These are phyloP conservation scores for Saprolegnia diclina DNA, from an alignment of 352 stramenopile species.

Conservation along the genomic window DNA sequence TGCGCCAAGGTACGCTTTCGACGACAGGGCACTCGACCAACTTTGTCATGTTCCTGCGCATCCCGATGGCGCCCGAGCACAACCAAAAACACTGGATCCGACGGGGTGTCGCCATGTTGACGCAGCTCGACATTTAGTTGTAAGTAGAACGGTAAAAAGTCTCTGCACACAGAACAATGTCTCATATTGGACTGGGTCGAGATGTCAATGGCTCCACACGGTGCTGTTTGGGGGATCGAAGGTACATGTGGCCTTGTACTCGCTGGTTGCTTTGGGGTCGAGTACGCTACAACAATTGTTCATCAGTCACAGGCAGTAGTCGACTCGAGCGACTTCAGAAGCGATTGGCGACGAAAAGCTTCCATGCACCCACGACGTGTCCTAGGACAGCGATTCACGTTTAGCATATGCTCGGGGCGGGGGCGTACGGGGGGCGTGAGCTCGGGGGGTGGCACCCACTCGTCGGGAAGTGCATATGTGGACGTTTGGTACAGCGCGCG, in stretches of 20 bases:
- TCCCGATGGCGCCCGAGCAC: constrained; percentile 85
- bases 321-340: too few relatives aligned
- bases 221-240: background rate
- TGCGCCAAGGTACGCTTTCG: constrained; percentile 86
- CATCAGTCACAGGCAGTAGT: too few relatives aligned
- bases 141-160: background rate
- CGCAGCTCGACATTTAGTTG: constrained; percentile 81
- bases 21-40: constrained; percentile 94
- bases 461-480: background rate
- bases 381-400: background rate
- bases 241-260: background rate
- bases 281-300: too few relatives aligned
- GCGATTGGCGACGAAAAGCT: background rate
- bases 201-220: background rate
- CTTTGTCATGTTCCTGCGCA: constrained; percentile 92
- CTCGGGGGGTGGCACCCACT: background rate
- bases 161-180: too few relatives aligned
- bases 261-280: background rate
- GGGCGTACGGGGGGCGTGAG: background rate
- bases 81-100: constrained; percentile 94
- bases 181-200: background rate
- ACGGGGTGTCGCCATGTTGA: constrained; percentile 90
- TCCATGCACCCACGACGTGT: constrained; percentile 21
- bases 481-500: constrained; percentile 4
- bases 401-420: background rate